A percentile compares a stretch with the other conserved stretches of the same genome.
Evolutionary conservation across 768 basidiomycete genomes (phyloP).

Genomic region (Auricularia cornea): DNA sequence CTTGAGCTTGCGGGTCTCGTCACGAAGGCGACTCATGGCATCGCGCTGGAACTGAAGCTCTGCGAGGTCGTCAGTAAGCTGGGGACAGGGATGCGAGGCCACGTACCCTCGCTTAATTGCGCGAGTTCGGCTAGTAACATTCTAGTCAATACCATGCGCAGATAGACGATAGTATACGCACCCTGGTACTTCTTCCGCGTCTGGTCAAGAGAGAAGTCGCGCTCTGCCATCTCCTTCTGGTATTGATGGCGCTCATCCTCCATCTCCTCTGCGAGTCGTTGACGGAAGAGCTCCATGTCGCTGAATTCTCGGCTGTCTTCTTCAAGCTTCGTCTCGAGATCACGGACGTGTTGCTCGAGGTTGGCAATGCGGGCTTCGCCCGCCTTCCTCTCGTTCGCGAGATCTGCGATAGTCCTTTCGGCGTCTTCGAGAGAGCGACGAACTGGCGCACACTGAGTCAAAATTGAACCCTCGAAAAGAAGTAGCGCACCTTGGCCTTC

Average conservation of each 20-base stretch:
- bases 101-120: slow-evolving; percentile 66
- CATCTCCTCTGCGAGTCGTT: slow-evolving; percentile 64
- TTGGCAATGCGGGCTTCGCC: slow-evolving; percentile 40
- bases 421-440: slow-evolving; percentile 53
- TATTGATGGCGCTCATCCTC: slow-evolving; percentile 73
- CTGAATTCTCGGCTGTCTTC: slow-evolving; percentile 61
- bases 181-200: slow-evolving; percentile 84
- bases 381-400: slow-evolving; percentile 43
- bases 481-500: slow-evolving; percentile 50
- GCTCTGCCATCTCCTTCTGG: slow-evolving; percentile 69
- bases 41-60: slow-evolving; percentile 76
- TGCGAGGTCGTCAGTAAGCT: slow-evolving; percentile 18
- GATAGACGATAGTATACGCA: slow-evolving; percentile 18
- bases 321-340: slow-evolving; percentile 56
- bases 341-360: slow-evolving; percentile 44
- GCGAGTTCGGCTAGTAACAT: slow-evolving; percentile 57
- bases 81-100: neutral
- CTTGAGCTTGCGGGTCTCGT: slow-evolving; percentile 70
- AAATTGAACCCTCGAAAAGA: slow-evolving; percentile 1
- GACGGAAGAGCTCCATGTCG: slow-evolving; percentile 54
- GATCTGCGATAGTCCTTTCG: slow-evolving; percentile 48
- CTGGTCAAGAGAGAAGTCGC: slow-evolving; percentile 70
- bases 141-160: neutral
- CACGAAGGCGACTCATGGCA: slow-evolving; percentile 62
- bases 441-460: slow-evolving; percentile 29